phyloP scores from a whole-genome alignment of 768 basidiomycete species.

The Lentinula sp. region DNA sequence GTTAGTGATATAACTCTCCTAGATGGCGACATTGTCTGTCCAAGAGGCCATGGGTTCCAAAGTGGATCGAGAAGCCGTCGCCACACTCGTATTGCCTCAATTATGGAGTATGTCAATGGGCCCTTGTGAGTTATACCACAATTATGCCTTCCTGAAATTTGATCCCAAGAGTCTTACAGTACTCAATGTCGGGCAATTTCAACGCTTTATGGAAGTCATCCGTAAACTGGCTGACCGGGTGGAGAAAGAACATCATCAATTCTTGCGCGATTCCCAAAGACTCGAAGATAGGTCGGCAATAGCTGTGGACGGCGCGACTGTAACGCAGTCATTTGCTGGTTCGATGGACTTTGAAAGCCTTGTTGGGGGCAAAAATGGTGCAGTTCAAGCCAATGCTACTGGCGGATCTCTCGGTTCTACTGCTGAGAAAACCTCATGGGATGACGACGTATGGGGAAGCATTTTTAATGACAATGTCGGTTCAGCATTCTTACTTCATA shows the following conservation, averaged over 20 bases:
- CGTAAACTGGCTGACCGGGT: conserved; percentile 77
- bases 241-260: conserved; percentile 88
- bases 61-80: conserved; percentile 89
- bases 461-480: conserved; percentile 47
- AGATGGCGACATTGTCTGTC: conserved; percentile 86
- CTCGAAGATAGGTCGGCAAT: conserved; percentile 72
- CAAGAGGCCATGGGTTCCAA: conserved; percentile 97
- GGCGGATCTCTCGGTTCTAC: neutral
- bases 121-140: conserved; percentile 51
- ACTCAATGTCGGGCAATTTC: conserved; percentile 81
- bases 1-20: conserved; percentile 2
- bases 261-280: conserved; percentile 87
- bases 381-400: conserved; percentile 30
- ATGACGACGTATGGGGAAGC: conserved; percentile 82
- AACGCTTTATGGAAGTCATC: conserved; percentile 86
- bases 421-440: conserved; percentile 47
- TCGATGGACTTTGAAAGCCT: conserved; percentile 83
- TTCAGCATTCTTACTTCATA: neutral
- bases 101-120: conserved; percentile 98
- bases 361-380: conserved; percentile 52
- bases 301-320: conserved; percentile 33
- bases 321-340: conserved; percentile 29
- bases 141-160: neutral
- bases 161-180: conserved; percentile 31
- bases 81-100: conserved; percentile 83